Base-by-base conservation (phyloP, 2,329 filamentous ascomycete genomes). In the Septoria linicola region DNA sequence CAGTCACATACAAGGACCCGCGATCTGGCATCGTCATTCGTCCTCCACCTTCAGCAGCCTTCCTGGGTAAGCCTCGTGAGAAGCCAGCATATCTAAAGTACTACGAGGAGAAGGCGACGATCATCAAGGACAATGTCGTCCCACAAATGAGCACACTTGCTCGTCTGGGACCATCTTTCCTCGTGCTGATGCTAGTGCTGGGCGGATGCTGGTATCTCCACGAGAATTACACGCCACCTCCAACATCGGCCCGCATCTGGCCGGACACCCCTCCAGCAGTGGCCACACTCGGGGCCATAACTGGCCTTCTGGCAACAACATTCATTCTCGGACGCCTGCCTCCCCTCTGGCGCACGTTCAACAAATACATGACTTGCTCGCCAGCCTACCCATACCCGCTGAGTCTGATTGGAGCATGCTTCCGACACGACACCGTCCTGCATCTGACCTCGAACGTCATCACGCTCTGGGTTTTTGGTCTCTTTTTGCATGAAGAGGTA, bases 371-470 rank as follows among this genome's bases (percentile, higher is more conserved):
- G 70, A 73, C 87, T 34, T 68, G 84, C 30, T 73, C 83, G 7
- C 77, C 85, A 5, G 85, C 81, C 5, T 82, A 82, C 44, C 85
- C 87, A 7, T 78, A 78, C 55, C 78, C 85, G 3, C 51, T 81
- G 16, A 78, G 80, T 56, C 68, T 88, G 55, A 63, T 92, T 21
- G 80, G 81, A 27, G 81, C 81, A 59, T 72, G 81, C 42, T 88
- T 90, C 72, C 87, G 83, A 16, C 88, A 93, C 71, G 80, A 86
- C 47, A 71, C 69, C 2, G 58, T 83, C 14, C 63, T 68, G 40
- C 88, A 93, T 67, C 66, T 88, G 31, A 53, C 75, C 19, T 65
- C 76, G 35, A 92, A 92, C 70, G 83, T 88, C 79, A 60, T 77
- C 7, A 72, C 79, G 34, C 73, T 92, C 3, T 84, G 77, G 73